phyloP scores from a whole-genome alignment of 441 rosid species.

The Syzygium syzygioides region DNA sequence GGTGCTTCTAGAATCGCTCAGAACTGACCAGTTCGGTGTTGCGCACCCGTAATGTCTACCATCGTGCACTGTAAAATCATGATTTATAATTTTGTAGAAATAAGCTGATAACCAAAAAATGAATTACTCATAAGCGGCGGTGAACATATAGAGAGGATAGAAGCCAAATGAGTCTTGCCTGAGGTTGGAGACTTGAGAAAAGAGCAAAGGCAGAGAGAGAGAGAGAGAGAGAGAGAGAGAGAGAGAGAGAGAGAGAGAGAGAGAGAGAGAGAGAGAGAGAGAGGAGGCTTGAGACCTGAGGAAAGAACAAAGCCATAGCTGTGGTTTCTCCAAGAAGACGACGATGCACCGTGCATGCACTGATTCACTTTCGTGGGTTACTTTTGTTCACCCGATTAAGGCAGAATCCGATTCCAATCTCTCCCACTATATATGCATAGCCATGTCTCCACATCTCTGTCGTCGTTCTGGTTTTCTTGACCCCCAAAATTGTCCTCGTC shows the following conservation, averaged over 20 bases:
- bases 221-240: background rate
- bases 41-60: background rate
- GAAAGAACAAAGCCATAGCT: background rate
- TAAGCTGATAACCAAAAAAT: background rate
- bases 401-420: conserved; percentile 29
- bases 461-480: background rate
- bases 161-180: background rate
- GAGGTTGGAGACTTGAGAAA: background rate
- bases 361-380: background rate
- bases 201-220: background rate
- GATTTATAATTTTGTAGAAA: background rate
- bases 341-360: background rate
- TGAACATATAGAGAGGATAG: background rate
- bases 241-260: background rate
- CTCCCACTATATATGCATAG: background rate
- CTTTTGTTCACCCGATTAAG: conserved; percentile 24
- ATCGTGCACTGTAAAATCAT: background rate
- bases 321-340: background rate
- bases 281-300: background rate
- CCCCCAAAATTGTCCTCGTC: background rate
- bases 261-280: background rate
- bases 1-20: too few relatives aligned
- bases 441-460: background rate
- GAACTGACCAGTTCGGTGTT: too few relatives aligned
- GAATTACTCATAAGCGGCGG: background rate